These are phyloP conservation scores for Mortierella sp. DNA, from an alignment of 371 early-diverging fungal genomes.

Conservation along the genomic window DNA sequence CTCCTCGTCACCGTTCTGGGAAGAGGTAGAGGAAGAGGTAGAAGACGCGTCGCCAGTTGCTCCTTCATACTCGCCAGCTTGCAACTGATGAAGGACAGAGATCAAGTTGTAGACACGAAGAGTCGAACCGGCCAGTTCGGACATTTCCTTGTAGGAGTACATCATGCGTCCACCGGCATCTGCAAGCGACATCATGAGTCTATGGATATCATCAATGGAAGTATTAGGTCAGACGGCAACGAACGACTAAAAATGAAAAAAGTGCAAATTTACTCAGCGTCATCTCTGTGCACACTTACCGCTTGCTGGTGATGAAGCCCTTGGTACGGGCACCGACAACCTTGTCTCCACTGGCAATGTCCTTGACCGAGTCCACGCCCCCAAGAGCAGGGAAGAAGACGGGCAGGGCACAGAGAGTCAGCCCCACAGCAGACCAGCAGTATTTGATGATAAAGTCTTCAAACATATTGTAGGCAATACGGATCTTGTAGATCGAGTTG, in stretches of 20 bases:
- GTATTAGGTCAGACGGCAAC: not conserved
- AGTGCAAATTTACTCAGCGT: no score
- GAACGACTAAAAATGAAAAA: not conserved
- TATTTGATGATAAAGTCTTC: conserved; percentile 93
- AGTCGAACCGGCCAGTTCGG: conserved; percentile 89
- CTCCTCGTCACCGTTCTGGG: conserved; percentile 13
- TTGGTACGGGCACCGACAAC: conserved; percentile 78
- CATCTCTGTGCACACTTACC: conserved; percentile 59
- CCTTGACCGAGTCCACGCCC: conserved; percentile 50
- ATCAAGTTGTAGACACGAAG: conserved; percentile 84
- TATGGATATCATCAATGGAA: conserved; percentile 24
- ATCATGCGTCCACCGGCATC: conserved; percentile 95
- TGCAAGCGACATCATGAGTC: conserved; percentile 82
- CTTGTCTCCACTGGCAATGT: conserved; percentile 54
- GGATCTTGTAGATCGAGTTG: conserved; percentile 80
- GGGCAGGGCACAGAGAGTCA: conserved; percentile 83
- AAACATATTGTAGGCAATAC: conserved; percentile 89
- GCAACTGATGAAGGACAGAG: conserved; percentile 73
- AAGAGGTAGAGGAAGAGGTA: conserved; percentile 15
- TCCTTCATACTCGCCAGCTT: conserved; percentile 59
- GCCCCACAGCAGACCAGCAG: conserved; percentile 77
- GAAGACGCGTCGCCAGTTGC: conserved; percentile 10
- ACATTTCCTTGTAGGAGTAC: conserved; percentile 89
- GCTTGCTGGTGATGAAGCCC: conserved; percentile 91
- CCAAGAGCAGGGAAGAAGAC: conserved; percentile 79